These are phyloP conservation scores for Chalara sp. DNA, from an alignment of 2,329 filamentous ascomycete genomes.

Conservation along the genomic window DNA sequence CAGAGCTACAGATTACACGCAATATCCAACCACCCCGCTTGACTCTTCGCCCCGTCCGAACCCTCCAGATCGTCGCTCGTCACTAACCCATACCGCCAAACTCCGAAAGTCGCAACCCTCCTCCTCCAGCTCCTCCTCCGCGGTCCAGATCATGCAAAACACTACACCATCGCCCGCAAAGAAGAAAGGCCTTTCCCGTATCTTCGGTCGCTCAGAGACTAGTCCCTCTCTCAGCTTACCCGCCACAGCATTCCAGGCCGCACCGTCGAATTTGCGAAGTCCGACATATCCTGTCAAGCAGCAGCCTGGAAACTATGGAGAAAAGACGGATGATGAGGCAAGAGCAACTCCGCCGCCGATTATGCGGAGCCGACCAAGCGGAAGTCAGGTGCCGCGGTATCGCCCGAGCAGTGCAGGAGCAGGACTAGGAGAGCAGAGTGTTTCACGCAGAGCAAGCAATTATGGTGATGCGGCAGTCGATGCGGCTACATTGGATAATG, in stretches of 20 bases:
- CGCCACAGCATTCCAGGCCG: background rate
- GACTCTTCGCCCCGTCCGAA: conserved; percentile 12
- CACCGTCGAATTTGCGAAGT: background rate
- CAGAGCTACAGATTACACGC: background rate
- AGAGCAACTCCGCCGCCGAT: conserved; percentile 25
- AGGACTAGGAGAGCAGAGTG: background rate
- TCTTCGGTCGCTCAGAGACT: conserved; percentile 9
- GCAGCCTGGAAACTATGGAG: background rate
- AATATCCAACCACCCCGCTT: conserved; percentile 9
- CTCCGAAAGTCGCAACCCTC: conserved; percentile 9
- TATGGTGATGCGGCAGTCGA: too few species aligned
- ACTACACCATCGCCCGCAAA: background rate
- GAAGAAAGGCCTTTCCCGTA: conserved; percentile 1
- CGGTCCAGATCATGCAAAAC: conserved; percentile 1
- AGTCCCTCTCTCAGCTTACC: background rate
- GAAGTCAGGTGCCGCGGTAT: background rate
- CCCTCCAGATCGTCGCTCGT: conserved; percentile 23
- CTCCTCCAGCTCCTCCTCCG: background rate
- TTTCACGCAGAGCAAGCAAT: too few species aligned
- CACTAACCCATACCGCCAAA: conserved; percentile 18
- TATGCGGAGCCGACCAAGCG: conserved; percentile 7
- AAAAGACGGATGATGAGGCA: conserved; percentile 10
- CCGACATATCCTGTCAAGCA: conserved; percentile 2
- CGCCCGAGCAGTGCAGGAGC: background rate
- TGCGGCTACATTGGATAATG: too few species aligned